phyloP scores from a whole-genome alignment of 805 yeast genomes.

The Kregervanrija fluxuum region DNA sequence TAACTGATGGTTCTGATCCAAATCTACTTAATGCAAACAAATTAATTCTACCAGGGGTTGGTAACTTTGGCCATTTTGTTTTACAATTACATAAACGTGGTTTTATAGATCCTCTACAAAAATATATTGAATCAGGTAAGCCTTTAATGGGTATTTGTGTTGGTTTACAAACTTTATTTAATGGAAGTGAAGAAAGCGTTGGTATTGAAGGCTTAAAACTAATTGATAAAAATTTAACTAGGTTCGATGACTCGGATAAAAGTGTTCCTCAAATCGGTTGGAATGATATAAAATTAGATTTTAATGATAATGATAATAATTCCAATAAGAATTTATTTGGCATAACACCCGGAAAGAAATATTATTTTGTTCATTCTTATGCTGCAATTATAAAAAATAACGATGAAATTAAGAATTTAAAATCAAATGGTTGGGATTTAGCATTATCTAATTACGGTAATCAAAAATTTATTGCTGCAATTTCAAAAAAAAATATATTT shows the following conservation, averaged over 20 bases:
- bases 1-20: conserved; percentile 54
- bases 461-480: conserved; percentile 78
- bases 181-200: conserved; percentile 69
- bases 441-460: conserved; percentile 69
- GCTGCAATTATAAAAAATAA: conserved; percentile 57
- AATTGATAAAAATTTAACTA: conserved; percentile 44
- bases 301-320: conserved; percentile 3
- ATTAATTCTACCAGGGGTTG: conserved; percentile 92
- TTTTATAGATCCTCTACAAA: conserved; percentile 56
- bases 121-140: conserved; percentile 68
- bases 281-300: conserved; percentile 40
- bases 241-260: conserved; percentile 57
- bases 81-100: conserved; percentile 54
- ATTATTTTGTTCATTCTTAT: conserved; percentile 92
- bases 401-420: conserved; percentile 25
- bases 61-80: conserved; percentile 93
- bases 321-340: conserved; percentile 42
- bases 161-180: conserved; percentile 83
- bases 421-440: conserved; percentile 52
- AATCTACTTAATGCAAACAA: conserved; percentile 37
- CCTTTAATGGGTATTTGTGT: conserved; percentile 97
- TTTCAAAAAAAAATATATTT: conserved; percentile 68
- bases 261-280: conserved; percentile 97
- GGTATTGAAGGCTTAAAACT: conserved; percentile 50
- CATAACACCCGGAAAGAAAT: conserved; percentile 59